These are phyloP conservation scores for Pelargonium citronellum DNA, from an alignment of 441 rosid species.

Conservation along the genomic window DNA sequence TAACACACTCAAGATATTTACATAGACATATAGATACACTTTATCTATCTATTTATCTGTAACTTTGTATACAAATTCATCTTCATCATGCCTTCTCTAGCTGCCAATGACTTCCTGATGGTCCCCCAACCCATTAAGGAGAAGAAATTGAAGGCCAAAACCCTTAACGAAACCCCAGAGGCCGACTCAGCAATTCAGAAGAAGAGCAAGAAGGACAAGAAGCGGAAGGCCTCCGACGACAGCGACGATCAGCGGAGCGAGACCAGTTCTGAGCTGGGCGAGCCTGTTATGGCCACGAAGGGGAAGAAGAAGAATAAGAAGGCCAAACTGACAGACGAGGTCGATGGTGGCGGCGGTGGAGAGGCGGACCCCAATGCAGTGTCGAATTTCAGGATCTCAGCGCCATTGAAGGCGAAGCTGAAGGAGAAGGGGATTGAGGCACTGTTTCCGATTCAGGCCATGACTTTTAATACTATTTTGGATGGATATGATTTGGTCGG, in stretches of 20 bases:
- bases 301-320: conserved; percentile 45
- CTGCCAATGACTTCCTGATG: conserved; percentile 24
- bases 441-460: conserved; percentile 85
- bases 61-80: not conserved
- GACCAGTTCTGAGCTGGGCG: conserved; percentile 61
- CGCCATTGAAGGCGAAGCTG: conserved; percentile 52
- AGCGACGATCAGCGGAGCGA: conserved; percentile 46
- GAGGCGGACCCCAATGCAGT: conserved; percentile 52
- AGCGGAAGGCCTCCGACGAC: not conserved
- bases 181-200: conserved; percentile 16
- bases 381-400: conserved; percentile 66
- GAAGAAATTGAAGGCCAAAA: conserved; percentile 64
- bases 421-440: conserved; percentile 70
- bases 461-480: conserved; percentile 62
- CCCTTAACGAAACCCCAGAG: conserved; percentile 31
- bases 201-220: conserved; percentile 17
- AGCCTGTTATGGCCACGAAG: conserved; percentile 23
- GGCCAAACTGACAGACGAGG: conserved; percentile 29
- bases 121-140: conserved; percentile 19
- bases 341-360: conserved; percentile 20
- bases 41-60: not conserved
- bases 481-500: conserved; percentile 87
- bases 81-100: conserved; percentile 51
- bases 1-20: not conserved
- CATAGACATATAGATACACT: not conserved